These are phyloP conservation scores for Neobulgaria alba DNA, from an alignment of 2,329 filamentous ascomycete species.

Conservation along the genomic window DNA sequence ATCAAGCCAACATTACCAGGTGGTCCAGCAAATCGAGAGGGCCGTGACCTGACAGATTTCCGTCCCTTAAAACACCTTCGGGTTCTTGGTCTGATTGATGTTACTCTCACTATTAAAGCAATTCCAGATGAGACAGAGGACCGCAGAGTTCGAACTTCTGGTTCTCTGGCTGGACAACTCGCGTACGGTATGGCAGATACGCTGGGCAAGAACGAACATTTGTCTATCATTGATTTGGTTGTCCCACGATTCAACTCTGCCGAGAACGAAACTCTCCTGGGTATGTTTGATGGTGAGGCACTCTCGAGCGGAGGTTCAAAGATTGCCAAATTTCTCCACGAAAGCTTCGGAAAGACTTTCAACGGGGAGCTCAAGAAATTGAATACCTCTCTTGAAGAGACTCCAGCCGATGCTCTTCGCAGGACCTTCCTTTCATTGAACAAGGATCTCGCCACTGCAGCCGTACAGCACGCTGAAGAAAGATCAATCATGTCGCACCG, in stretches of 20 bases:
- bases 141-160: conserved; percentile 89
- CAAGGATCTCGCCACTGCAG: conserved; percentile 83
- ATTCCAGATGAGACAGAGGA: conserved; percentile 95
- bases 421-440: conserved; percentile 84
- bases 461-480: conserved; percentile 72
- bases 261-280: conserved; percentile 82
- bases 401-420: conserved; percentile 72
- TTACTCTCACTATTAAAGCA: conserved; percentile 85
- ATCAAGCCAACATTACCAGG: conserved; percentile 69
- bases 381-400: conserved; percentile 60
- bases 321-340: conserved; percentile 92
- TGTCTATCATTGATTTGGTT: conserved; percentile 93
- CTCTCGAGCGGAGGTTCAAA: conserved; percentile 84
- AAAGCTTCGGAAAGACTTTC: conserved; percentile 86
- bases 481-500: conserved; percentile 58
- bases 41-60: conserved; percentile 79
- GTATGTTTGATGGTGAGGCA: conserved; percentile 94
- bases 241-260: conserved; percentile 85
- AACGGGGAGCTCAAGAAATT: conserved; percentile 70
- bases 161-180: conserved; percentile 82
- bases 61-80: conserved; percentile 74
- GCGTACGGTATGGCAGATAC: conserved; percentile 98
- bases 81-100: conserved; percentile 92
- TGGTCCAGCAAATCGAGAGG: conserved; percentile 59
- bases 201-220: conserved; percentile 82